Evolutionary conservation across 2,329 filamentous ascomycete genomes (phyloP).

Genomic region (Scedosporium minutisporum): DNA sequence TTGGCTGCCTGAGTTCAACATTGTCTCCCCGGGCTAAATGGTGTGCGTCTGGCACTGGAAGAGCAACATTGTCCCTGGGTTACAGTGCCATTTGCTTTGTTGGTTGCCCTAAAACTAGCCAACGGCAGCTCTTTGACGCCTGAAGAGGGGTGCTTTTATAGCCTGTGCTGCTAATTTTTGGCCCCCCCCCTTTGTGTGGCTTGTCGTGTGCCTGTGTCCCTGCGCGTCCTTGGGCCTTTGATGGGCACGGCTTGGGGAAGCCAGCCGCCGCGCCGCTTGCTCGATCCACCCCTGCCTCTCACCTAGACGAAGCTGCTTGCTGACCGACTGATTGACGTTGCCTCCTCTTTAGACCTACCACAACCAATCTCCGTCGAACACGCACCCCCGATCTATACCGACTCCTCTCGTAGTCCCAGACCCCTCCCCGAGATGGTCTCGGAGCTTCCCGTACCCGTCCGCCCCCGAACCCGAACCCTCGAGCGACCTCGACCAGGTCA

Average conservation of each 20-base stretch:
- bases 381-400: not conserved
- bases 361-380: not conserved
- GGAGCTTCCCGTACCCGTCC: not conserved
- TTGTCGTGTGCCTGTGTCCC: not conserved
- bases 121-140: not conserved
- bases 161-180: not conserved
- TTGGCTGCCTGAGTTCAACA: not conserved
- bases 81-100: not conserved
- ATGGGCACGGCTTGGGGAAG: not conserved
- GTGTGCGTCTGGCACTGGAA: not conserved
- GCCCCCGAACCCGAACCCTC: not conserved
- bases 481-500: not conserved
- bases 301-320: not conserved
- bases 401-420: not conserved
- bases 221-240: not conserved
- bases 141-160: not conserved
- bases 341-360: not conserved
- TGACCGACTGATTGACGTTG: not conserved
- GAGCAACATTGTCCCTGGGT: not conserved
- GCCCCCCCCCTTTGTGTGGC: not conserved
- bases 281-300: not conserved
- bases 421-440: not conserved
- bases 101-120: not conserved
- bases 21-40: not conserved
- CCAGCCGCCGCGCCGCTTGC: not conserved